Conservation (phyloP, 768 basidiomycete genomes). For the Boletus coccyginus region DNA sequence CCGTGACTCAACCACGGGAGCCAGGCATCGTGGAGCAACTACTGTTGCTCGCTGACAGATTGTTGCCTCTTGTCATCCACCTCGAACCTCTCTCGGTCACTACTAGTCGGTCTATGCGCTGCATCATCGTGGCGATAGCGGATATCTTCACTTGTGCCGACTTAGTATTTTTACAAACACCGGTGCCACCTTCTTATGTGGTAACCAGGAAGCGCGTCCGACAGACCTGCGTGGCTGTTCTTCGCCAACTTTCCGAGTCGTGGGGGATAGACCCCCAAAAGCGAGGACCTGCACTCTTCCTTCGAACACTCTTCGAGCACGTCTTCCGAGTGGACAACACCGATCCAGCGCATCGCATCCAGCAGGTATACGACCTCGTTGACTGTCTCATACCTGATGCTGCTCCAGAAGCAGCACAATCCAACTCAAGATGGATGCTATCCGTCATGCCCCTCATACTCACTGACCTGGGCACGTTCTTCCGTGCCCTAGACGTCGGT, state of each 20-base stretch:
- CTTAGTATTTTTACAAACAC: conserved; percentile 40
- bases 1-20: conserved; percentile 34
- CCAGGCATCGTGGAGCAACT: conserved; percentile 50
- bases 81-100: conserved; percentile 49
- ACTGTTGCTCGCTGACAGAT: conserved; percentile 51
- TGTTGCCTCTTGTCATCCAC: conserved; percentile 48
- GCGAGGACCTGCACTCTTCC: conserved; percentile 47
- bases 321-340: conserved; percentile 36
- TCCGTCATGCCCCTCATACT: conserved; percentile 57
- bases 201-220: conserved; percentile 39
- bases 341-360: conserved; percentile 58
- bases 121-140: conserved; percentile 42
- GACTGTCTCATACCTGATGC: conserved; percentile 52
- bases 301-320: conserved; percentile 56
- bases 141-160: conserved; percentile 59
- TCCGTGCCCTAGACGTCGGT: conserved; percentile 54
- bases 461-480: conserved; percentile 52
- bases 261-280: conserved; percentile 34
- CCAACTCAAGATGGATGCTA: conserved; percentile 47
- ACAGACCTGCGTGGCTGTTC: conserved; percentile 50
- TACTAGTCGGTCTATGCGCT: conserved; percentile 47
- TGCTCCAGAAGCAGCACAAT: conserved; percentile 22
- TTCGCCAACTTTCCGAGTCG: conserved; percentile 37
- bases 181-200: conserved; percentile 24
- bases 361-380: conserved; percentile 55